Evolutionary conservation across 1,284 basidiomycete species (phyloP).

Genomic region (Cerrena zonata): DNA sequence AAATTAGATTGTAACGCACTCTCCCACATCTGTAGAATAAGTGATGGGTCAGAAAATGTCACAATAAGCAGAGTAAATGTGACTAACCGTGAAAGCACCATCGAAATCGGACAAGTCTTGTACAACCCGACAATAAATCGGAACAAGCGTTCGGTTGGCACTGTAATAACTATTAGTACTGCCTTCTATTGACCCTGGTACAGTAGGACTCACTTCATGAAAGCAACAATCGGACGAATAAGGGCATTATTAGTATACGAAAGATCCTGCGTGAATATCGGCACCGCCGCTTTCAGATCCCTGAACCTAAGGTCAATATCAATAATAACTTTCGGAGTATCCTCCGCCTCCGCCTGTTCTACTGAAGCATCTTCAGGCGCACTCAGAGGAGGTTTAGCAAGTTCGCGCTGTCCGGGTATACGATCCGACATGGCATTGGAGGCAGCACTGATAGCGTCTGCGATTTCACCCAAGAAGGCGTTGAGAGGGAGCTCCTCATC

Average conservation of each 20-base stretch:
- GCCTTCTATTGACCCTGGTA: too few relatives aligned
- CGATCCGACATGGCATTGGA: constrained; percentile 58
- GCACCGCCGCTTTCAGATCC: constrained; percentile 93
- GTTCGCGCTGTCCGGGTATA: constrained; percentile 83
- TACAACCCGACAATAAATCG: constrained; percentile 82
- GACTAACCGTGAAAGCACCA: constrained; percentile 81
- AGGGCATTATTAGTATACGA: constrained; percentile 93
- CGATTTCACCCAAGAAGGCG: constrained; percentile 85
- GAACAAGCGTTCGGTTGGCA: constrained; percentile 85
- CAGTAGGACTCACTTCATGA: constrained; percentile 76
- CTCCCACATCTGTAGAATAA: constrained; percentile 72
- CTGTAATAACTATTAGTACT: constrained; percentile 33
- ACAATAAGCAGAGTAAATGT: constrained; percentile 13
- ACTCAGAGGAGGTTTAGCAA: constrained; percentile 81
- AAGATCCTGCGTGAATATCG: constrained; percentile 81
- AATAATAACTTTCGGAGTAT: constrained; percentile 60
- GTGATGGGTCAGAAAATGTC: constrained; percentile 11
- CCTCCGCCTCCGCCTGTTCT: constrained; percentile 25
- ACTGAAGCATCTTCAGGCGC: constrained; percentile 50
- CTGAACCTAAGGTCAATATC: constrained; percentile 95
- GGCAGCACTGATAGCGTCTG: constrained; percentile 68
- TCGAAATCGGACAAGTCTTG: constrained; percentile 80
- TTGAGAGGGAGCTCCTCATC: constrained; percentile 76
- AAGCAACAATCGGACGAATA: constrained; percentile 93
- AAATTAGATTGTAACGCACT: constrained; percentile 40